Conservation (phyloP, 805 yeast species). For the Candida michaelii region DNA sequence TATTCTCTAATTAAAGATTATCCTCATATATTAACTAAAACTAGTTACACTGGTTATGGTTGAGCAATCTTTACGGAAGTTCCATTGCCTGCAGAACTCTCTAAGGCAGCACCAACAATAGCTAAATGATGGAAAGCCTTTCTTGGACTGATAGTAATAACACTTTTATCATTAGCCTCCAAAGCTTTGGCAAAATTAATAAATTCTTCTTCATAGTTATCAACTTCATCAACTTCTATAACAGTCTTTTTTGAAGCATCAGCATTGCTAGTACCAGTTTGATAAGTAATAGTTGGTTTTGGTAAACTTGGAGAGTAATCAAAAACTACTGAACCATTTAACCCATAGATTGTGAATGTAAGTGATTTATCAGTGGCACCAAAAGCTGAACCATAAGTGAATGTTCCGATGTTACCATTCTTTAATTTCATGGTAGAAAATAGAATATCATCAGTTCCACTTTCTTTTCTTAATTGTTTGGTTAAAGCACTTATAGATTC, state of each 20-base stretch:
- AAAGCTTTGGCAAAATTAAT: constrained; percentile 59
- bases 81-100: constrained; percentile 61
- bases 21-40: too few relatives aligned
- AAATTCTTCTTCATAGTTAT: constrained; percentile 47
- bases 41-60: constrained; percentile 3
- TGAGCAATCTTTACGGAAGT: constrained; percentile 46
- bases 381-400: constrained; percentile 82
- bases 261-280: constrained; percentile 29
- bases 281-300: constrained; percentile 40
- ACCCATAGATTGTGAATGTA: constrained; percentile 72
- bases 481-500: constrained; percentile 73
- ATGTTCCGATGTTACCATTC: constrained; percentile 73
- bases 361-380: constrained; percentile 77
- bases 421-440: constrained; percentile 65
- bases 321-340: constrained; percentile 68
- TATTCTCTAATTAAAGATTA: too few relatives aligned
- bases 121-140: constrained; percentile 92
- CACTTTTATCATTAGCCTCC: constrained; percentile 54
- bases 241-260: constrained; percentile 53
- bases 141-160: constrained; percentile 63
- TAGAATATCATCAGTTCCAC: constrained; percentile 82
- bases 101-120: constrained; percentile 79
- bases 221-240: constrained; percentile 44
- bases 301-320: constrained; percentile 56
- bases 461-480: constrained; percentile 68